A percentile compares a stretch with the other conserved stretches of the same genome.
Evolutionary conservation across 768 basidiomycete species (phyloP).

Genomic region (Trametopsis cervina): DNA sequence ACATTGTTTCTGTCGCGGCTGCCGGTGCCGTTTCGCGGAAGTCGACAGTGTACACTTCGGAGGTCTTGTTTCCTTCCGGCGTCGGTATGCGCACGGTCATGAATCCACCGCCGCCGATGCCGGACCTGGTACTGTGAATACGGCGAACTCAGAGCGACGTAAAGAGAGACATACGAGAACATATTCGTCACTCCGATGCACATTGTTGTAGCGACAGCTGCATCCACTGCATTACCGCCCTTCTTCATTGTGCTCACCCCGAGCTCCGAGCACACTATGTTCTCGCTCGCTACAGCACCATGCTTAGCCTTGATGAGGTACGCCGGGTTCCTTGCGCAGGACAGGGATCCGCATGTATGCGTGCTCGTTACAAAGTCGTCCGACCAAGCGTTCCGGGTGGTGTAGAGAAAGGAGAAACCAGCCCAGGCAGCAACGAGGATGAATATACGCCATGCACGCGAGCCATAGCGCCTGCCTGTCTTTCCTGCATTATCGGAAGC

Average conservation of each 20-base stretch:
- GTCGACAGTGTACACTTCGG: conserved; percentile 70
- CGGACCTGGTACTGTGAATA: conserved; percentile 41
- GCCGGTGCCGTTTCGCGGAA: conserved; percentile 86
- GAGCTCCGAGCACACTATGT: conserved; percentile 76
- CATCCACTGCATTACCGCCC: conserved; percentile 90
- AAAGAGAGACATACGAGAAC: conserved; percentile 63
- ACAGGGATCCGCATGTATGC: conserved; percentile 1
- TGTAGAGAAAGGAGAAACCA: neutral
- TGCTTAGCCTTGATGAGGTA: conserved; percentile 56
- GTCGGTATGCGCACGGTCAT: conserved; percentile 79
- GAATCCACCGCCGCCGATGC: conserved; percentile 85
- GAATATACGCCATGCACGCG: neutral
- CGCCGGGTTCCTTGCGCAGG: conserved; percentile 38
- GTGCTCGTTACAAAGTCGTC: neutral
- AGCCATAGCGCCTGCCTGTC: no score
- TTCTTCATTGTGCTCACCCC: conserved; percentile 71
- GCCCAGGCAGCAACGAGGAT: neutral
- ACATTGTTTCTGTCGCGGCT: conserved; percentile 74
- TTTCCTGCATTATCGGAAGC: no score
- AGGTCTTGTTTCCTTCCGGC: conserved; percentile 29
- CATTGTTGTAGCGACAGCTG: conserved; percentile 71
- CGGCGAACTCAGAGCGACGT: conserved; percentile 12
- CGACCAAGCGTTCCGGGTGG: neutral
- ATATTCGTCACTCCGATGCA: conserved; percentile 84
- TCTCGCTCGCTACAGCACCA: conserved; percentile 90